Evolutionary conservation across 2,329 filamentous ascomycete species (phyloP).

Genomic region (Alternaria novae-zelandiae): DNA sequence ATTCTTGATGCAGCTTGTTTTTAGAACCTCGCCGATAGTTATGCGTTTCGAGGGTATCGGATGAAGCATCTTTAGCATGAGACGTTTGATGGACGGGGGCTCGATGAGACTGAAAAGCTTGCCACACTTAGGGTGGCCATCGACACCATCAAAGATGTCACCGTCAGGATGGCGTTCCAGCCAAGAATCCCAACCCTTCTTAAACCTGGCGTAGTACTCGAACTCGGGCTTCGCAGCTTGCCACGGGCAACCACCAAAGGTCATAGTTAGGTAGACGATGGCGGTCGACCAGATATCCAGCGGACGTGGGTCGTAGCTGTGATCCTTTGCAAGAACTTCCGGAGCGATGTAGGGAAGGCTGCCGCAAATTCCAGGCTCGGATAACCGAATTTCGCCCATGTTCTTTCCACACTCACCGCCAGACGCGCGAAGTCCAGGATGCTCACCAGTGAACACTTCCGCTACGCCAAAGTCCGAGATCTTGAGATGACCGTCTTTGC

Average conservation of each 20-base stretch:
- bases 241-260: slow-evolving; percentile 77
- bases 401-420: slow-evolving; percentile 75
- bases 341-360: slow-evolving; percentile 87
- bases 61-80: slow-evolving; percentile 83
- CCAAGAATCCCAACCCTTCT: slow-evolving; percentile 73
- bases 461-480: slow-evolving; percentile 92
- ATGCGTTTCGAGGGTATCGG: slow-evolving; percentile 75
- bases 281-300: slow-evolving; percentile 88
- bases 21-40: slow-evolving; percentile 71
- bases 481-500: slow-evolving; percentile 80
- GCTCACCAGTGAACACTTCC: slow-evolving; percentile 81
- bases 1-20: slow-evolving; percentile 73
- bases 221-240: slow-evolving; percentile 65
- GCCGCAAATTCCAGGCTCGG: slow-evolving; percentile 81
- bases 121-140: slow-evolving; percentile 68
- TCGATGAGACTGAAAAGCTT: slow-evolving; percentile 73
- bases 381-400: slow-evolving; percentile 74
- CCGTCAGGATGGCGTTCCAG: slow-evolving; percentile 62
- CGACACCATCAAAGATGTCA: slow-evolving; percentile 58
- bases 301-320: slow-evolving; percentile 73
- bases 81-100: slow-evolving; percentile 67
- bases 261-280: slow-evolving; percentile 80
- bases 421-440: slow-evolving; percentile 77
- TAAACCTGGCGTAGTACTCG: slow-evolving; percentile 68
- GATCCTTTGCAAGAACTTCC: slow-evolving; percentile 75